Conservation (phyloP, 768 basidiomycete species). For the Boletus rufocinnamomeus region DNA sequence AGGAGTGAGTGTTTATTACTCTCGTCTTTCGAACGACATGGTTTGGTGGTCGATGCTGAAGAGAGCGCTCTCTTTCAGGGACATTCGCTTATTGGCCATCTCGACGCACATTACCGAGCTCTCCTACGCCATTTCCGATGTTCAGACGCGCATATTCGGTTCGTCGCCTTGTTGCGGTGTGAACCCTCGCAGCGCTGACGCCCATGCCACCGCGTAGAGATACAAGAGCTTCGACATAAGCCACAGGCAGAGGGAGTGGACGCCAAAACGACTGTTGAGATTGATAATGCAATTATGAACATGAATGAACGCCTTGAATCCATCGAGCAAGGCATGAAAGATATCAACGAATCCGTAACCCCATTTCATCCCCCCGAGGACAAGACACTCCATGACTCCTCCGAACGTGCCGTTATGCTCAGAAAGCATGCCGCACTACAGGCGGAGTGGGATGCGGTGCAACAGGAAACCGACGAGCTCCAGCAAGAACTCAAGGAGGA, state of each 20-base stretch:
- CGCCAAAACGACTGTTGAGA: constrained; percentile 63
- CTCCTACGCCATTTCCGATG: constrained; percentile 84
- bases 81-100: constrained; percentile 73
- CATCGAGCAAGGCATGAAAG: constrained; percentile 70
- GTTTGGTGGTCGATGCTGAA: constrained; percentile 30
- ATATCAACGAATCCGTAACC: constrained; percentile 63
- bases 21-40: constrained; percentile 23
- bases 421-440: constrained; percentile 75
- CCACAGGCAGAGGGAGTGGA: constrained; percentile 59
- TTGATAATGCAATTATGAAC: constrained; percentile 78
- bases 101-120: constrained; percentile 88
- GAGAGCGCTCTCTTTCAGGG: constrained; percentile 46
- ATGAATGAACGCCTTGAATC: constrained; percentile 79
- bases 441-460: constrained; percentile 79
- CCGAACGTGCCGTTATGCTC: constrained; percentile 46
- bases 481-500: constrained; percentile 95
- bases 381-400: constrained; percentile 49
- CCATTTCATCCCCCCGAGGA: constrained; percentile 54
- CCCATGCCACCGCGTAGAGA: constrained; percentile 52
- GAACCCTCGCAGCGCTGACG: constrained; percentile 13
- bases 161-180: constrained; percentile 18
- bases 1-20: constrained; percentile 57
- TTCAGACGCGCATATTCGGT: constrained; percentile 92
- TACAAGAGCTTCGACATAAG: constrained; percentile 90
- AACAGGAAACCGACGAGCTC: constrained; percentile 76